A percentile compares a stretch with the other conserved stretches of the same genome.
Conservation (phyloP, 495 filamentous ascomycete genomes). For the Tuber umbilicatum region DNA sequence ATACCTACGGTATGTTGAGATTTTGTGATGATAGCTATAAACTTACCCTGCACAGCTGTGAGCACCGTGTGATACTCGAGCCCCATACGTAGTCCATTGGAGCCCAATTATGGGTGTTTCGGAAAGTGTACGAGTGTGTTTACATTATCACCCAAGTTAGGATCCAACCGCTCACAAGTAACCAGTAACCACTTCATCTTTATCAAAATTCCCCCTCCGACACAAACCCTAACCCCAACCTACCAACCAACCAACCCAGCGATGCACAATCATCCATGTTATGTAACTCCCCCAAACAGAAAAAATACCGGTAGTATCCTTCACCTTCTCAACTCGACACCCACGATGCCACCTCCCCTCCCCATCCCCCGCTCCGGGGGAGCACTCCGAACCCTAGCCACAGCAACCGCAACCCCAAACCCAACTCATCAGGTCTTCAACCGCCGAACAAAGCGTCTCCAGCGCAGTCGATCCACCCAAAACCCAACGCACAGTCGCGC, state of each 20-base stretch:
- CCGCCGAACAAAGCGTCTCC: conserved; percentile 72
- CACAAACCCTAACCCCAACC: not conserved
- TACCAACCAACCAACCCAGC: not conserved
- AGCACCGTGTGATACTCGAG: not conserved
- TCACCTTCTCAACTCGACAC: not conserved
- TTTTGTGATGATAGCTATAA: not conserved
- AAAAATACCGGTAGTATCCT: not conserved
- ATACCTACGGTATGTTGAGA: not conserved
- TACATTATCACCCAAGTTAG: not conserved
- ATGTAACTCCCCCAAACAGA: not conserved
- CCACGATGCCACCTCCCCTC: conserved; percentile 20
- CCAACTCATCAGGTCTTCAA: conserved; percentile 89
- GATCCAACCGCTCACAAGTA: not conserved
- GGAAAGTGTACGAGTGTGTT: not conserved
- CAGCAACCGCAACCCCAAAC: conserved; percentile 34
- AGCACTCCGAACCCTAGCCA: conserved; percentile 15
- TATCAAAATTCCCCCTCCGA: not conserved
- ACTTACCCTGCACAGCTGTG: too few relatives aligned
- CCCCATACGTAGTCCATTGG: not conserved
- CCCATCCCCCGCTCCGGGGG: conserved; percentile 2
- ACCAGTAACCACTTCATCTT: not conserved
- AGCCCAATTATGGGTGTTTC: too few relatives aligned
- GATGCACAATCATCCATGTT: not conserved
- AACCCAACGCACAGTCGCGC: conserved; percentile 65
- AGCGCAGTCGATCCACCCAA: conserved; percentile 75